Evolutionary conservation across 2,329 filamentous ascomycete genomes (phyloP).

Genomic region (Nigrospora sphaerica): DNA sequence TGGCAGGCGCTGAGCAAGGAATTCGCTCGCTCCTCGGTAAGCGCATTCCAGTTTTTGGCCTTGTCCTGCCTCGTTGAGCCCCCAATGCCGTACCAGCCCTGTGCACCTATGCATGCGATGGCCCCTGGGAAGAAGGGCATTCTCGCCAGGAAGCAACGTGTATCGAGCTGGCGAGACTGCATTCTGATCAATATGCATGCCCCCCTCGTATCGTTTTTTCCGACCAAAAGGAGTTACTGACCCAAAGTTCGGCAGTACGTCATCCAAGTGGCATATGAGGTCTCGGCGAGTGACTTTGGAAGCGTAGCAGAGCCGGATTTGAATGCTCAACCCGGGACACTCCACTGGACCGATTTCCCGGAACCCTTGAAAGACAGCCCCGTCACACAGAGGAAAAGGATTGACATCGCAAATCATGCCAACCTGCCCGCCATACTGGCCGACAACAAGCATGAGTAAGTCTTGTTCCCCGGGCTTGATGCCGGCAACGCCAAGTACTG

Average conservation of each 20-base stretch:
- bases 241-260: slow-evolving; percentile 28
- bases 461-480: background rate
- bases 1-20: slow-evolving; percentile 51
- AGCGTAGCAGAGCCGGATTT: slow-evolving; percentile 26
- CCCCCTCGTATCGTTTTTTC: no score
- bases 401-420: slow-evolving; percentile 47
- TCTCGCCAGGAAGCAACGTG: no score
- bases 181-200: no score
- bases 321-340: slow-evolving; percentile 35
- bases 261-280: slow-evolving; percentile 47
- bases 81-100: no score
- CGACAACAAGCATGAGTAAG: slow-evolving; percentile 47
- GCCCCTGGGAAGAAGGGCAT: no score
- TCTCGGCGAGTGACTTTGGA: slow-evolving; percentile 42
- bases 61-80: no score
- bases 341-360: slow-evolving; percentile 55
- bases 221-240: no score
- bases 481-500: no score
- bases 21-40: slow-evolving; percentile 41
- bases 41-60: no score
- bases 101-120: no score
- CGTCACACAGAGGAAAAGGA: slow-evolving; percentile 45
- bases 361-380: slow-evolving; percentile 45
- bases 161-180: no score
- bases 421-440: slow-evolving; percentile 39